Evolutionary conservation across 441 rosid genomes (phyloP).

Genomic region (Omphalea diandra): DNA sequence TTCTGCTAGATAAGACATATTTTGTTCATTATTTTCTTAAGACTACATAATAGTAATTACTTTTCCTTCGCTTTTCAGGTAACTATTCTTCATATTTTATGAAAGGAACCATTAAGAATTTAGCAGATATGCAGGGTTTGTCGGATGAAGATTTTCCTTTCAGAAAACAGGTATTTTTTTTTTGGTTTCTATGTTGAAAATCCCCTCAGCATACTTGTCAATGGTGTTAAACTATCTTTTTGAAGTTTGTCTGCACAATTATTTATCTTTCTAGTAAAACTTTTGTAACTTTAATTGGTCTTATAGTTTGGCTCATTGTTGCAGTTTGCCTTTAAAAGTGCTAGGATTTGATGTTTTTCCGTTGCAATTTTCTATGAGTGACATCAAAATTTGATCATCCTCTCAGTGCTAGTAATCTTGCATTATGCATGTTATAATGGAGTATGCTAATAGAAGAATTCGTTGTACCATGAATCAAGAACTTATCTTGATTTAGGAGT

Average conservation of each 20-base stretch:
- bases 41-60: too few relatives aligned
- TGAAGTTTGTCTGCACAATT: not conserved
- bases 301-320: not conserved
- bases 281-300: not conserved
- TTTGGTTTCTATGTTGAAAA: slow-evolving; percentile 10
- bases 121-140: slow-evolving; percentile 77
- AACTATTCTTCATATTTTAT: slow-evolving; percentile 67
- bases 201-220: not conserved
- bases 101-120: slow-evolving; percentile 71
- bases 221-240: not conserved
- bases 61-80: slow-evolving; percentile 39
- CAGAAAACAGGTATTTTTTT: slow-evolving; percentile 78
- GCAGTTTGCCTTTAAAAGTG: not conserved
- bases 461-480: not conserved
- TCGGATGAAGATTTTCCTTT: slow-evolving; percentile 83
- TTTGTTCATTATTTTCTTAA: not conserved
- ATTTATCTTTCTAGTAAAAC: too few relatives aligned
- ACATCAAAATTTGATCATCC: not conserved
- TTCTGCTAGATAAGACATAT: not conserved
- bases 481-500: too few relatives aligned
- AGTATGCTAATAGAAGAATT: not conserved
- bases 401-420: not conserved
- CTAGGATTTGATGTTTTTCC: not conserved
- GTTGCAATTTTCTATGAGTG: not conserved
- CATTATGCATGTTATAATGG: not conserved